Evolutionary conservation across 306 rosid species (phyloP), one percentile per base, ranked within the genome.

Genomic region (Gastrolobium bilobum): DNA sequence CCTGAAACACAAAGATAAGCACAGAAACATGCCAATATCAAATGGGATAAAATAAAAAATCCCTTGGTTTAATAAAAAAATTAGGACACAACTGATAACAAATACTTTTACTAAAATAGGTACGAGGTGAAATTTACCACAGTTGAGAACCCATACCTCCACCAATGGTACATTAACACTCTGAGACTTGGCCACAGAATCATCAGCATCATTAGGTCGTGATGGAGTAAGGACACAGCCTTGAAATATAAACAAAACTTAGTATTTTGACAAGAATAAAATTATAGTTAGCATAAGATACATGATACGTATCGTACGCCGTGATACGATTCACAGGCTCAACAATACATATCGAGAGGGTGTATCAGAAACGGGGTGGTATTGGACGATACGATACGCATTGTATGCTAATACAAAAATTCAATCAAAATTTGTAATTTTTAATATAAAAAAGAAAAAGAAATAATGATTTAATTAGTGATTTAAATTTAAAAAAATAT

Each of bases 1-100:
- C 93, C 99, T 96, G 86, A 88, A 83, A 81, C 78, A 89, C 65
- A 82, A 71, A 71, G 76, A 65, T 61, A 57, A 13, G 67, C 47
- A 69, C 10, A 66, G 7, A 31, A 31, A 82, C 75, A 80, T 46
- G 38, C 33, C 40, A n/a, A 63, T 33, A 38, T 62, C 59, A 79
- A 65, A 50, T 33, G 42, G 48, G 3, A 29, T 30, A 3, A 75
- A 40, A 60, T n/a, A 42, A 44, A 31, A 70, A 35, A 65, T 2
- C 58, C 29, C 34, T 20, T 11, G 61, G 68, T 15, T 81, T 15
- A 52, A 42, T 46, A 52, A 54, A 73, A 70, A 31, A 38, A 77
- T 53, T 11, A 71, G 56, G 54, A 7, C 73, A 39, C 11, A 50
- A 71, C 37, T 67, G 40, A 30, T 77, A 20, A 20, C 13, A 65